Evolutionary conservation across 306 rosid species (phyloP), one percentile per base, ranked within the genome.

Genomic region (Quercus alba): DNA sequence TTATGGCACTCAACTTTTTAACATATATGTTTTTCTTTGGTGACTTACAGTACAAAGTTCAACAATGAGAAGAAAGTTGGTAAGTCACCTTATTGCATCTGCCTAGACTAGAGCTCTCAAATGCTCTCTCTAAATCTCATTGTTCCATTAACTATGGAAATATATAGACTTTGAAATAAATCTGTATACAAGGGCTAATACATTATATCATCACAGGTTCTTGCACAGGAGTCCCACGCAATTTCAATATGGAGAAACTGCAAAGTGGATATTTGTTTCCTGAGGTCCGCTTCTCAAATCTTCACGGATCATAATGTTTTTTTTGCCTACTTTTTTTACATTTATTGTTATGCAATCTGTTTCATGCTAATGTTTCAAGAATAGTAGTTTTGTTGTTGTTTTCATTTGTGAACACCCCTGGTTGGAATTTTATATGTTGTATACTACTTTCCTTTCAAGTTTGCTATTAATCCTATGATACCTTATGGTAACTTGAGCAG

Each of bases 171-270:
- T 38, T 8, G 10, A 38, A 38, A 38, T 38, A 38, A 11, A 46
- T 46, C 52, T 11, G 52, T 46, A 11, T 46, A 9, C 15, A 46
- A 46, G 52, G 52, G 52, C 52, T 11, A 46, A 46, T 46, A 11
- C 52, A 75, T 4, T 61, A 14, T 23, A 25, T 5, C 4, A 23
- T 49, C 56, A 44, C 79, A 90, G 91, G 82, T 79, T 72, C 74
- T 11, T 80, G 77, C 57, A 86, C 92, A 5, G 78, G 82, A 78
- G 85, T 86, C 56, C 78, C 78, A 4, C 92, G 97, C 77, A 89
- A 88, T 80, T 73, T 57, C 63, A 86, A 89, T 77, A 81, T 91
- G 92, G 94, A 91, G 82, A 89, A 77, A 75, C 82, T 91, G 83
- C 88, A 76, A 72, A 83, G 54, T 52, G 90, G 78, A 84, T 90